Base-by-base conservation (phyloP, 73 alveolate genomes). In the Breviolum minutum region DNA sequence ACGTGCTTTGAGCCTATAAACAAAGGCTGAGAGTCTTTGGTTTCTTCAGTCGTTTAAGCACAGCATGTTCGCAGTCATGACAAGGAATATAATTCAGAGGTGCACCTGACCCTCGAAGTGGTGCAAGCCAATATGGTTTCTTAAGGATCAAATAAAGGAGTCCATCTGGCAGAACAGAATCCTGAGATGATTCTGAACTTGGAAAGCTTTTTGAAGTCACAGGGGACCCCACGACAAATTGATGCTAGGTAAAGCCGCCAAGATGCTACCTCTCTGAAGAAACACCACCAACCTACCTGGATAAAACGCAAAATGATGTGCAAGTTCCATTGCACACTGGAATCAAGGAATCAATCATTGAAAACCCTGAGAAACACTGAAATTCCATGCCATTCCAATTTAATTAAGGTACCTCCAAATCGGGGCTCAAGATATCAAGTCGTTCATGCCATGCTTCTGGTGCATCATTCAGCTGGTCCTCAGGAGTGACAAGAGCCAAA, bases 261-360 rank as follows among this genome's bases (percentile, higher is more conserved):
- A 32, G 85, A 22, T 7, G 54, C 95, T 63, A 69, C 61, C 60
- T 90, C 96, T 7, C 74, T n/a, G 73, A 90, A 70, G 87, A 71
- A 74, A 29, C 96, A 90, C 96, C 96, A 90, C 96, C 96, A 90
- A 22, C 96, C 96, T 8, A 90, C 96, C 96, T 90, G 71, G 7
- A 26, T 22, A 17, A 8, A 24, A 10, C 60, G 54, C 54, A 40
- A 40, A 40, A 40, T 40, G 54, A 40, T 40, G 54, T 40, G 54
- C 54, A 40, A 40, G 54, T 40, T 40, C 54, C 54, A 40, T 40
- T 40, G 54, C 54, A 40, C 54, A 40, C 54, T 40, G 54, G 54
- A 40, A 40, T 40, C 54, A 40, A 40, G 54, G 54, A 40, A 40
- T 40, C 54, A 40, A 40, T 40, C 54, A 40, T 40, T 40, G 54